A percentile compares a stretch with the other conserved stretches of the same genome.
phyloP scores from a whole-genome alignment of 139 green algal genomes.

The Ostreobium quekettii region DNA sequence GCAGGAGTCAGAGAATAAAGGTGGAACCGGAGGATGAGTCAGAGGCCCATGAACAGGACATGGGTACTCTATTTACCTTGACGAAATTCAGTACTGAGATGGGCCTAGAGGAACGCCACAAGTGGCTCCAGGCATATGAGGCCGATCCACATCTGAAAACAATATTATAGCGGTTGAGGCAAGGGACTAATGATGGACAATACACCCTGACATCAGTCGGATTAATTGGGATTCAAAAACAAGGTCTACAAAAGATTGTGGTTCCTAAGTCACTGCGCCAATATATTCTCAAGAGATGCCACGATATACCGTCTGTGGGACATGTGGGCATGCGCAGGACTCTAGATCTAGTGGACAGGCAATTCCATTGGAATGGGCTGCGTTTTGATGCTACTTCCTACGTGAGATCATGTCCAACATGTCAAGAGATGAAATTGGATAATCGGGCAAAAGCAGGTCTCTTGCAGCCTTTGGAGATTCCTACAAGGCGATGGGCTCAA shows the following conservation, averaged over 20 bases:
- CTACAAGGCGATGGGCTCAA: slow-evolving; percentile 26
- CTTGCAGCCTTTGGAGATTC: slow-evolving; percentile 34
- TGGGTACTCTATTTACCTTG: too few relatives aligned
- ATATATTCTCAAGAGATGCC: neutral
- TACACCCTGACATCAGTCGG: neutral
- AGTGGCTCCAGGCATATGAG: neutral
- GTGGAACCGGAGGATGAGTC: neutral
- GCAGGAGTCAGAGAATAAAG: neutral
- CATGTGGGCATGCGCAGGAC: slow-evolving; percentile 1
- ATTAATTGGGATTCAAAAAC: neutral
- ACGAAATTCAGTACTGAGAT: neutral
- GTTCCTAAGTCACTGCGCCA: neutral
- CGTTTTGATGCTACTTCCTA: neutral
- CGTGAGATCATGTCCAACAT: neutral
- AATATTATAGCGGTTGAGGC: neutral
- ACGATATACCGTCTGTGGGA: neutral
- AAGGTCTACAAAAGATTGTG: neutral
- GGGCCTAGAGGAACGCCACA: neutral
- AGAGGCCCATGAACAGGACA: neutral
- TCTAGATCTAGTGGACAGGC: neutral
- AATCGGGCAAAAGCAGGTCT: slow-evolving; percentile 21
- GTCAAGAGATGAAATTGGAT: slow-evolving; percentile 20
- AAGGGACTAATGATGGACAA: neutral
- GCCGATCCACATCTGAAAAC: neutral
- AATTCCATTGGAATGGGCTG: neutral